Evolutionary conservation across 257 asterid species (phyloP).

Genomic region (Primulina eburnea): DNA sequence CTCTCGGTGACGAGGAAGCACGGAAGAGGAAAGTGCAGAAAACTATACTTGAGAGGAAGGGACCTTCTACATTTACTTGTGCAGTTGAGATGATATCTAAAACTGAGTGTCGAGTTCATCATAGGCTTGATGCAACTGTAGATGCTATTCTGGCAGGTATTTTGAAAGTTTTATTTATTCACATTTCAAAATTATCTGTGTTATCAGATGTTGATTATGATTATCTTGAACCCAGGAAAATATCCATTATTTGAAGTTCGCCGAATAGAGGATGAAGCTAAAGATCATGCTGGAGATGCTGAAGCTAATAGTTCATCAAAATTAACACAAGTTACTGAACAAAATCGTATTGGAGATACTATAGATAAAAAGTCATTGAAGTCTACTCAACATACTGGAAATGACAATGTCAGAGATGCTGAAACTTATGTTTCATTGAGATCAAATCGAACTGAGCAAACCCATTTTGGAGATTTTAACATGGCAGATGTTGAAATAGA

Average conservation of each 20-base stretch:
- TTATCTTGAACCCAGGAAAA: slow-evolving; percentile 52
- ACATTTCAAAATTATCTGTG: slow-evolving; percentile 1
- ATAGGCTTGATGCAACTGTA: slow-evolving; percentile 82
- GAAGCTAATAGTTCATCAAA: slow-evolving; percentile 36
- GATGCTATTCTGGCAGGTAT: slow-evolving; percentile 90
- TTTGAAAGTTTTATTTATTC: not conserved
- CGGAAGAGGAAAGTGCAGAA: slow-evolving; percentile 96
- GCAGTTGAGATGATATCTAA: slow-evolving; percentile 92
- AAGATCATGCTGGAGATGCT: not conserved
- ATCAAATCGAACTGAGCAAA: slow-evolving; percentile 33
- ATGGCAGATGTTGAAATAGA: slow-evolving; percentile 23
- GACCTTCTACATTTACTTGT: slow-evolving; percentile 89
- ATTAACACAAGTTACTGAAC: slow-evolving; percentile 28
- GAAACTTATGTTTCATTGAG: slow-evolving; percentile 32
- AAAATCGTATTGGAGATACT: slow-evolving; percentile 23
- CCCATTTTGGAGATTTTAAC: slow-evolving; percentile 27
- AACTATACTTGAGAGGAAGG: slow-evolving; percentile 98
- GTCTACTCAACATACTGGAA: not conserved
- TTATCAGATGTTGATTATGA: slow-evolving; percentile 23
- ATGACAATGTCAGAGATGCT: slow-evolving; percentile 39
- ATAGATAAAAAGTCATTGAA: slow-evolving; percentile 21
- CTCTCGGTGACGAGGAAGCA: slow-evolving; percentile 99
- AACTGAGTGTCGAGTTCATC: slow-evolving; percentile 88
- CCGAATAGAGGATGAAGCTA: slow-evolving; percentile 43
- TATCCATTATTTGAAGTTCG: slow-evolving; percentile 78